Conservation (phyloP, 805 yeast genomes). For the Saccharomycopsis fermentans region DNA sequence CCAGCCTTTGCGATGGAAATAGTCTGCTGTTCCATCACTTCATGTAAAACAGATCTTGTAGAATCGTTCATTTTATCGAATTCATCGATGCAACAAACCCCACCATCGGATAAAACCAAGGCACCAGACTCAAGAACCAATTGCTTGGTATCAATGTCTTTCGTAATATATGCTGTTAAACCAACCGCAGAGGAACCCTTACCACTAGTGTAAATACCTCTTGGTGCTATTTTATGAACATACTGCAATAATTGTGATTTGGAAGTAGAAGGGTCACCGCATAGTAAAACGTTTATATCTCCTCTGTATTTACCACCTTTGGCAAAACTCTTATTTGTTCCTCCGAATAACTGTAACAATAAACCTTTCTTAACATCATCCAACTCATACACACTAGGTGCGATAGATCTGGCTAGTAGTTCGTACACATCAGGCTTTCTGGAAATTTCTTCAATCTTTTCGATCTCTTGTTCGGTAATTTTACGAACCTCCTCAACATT, state of each 20-base stretch:
- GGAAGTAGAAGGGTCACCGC: constrained; percentile 98
- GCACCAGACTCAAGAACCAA: constrained; percentile 95
- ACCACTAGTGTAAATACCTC: constrained; percentile 97
- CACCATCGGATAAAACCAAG: constrained; percentile 91
- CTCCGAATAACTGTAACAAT: constrained; percentile 86
- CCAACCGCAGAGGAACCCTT: constrained; percentile 99
- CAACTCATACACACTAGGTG: constrained; percentile 94
- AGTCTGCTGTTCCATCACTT: constrained; percentile 99
- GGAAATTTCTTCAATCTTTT: constrained; percentile 49
- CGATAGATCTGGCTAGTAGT: constrained; percentile 76
- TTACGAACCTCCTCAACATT: constrained; percentile 72
- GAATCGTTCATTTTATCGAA: constrained; percentile 95
- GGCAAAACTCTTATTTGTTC: constrained; percentile 76
- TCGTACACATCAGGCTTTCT: constrained; percentile 75
- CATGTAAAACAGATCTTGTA: constrained; percentile 90
- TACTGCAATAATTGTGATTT: constrained; percentile 91
- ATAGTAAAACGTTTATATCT: constrained; percentile 79
- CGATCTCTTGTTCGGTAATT: constrained; percentile 60
- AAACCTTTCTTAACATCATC: constrained; percentile 97
- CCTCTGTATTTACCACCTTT: constrained; percentile 96
- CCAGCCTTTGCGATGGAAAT: constrained; percentile 98
- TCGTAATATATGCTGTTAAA: constrained; percentile 90
- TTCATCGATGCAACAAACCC: constrained; percentile 97
- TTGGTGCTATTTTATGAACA: constrained; percentile 94
- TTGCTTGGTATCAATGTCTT: constrained; percentile 90